phyloP scores from a whole-genome alignment of 2,329 filamentous ascomycete genomes.

The Aspergillus jensenii region DNA sequence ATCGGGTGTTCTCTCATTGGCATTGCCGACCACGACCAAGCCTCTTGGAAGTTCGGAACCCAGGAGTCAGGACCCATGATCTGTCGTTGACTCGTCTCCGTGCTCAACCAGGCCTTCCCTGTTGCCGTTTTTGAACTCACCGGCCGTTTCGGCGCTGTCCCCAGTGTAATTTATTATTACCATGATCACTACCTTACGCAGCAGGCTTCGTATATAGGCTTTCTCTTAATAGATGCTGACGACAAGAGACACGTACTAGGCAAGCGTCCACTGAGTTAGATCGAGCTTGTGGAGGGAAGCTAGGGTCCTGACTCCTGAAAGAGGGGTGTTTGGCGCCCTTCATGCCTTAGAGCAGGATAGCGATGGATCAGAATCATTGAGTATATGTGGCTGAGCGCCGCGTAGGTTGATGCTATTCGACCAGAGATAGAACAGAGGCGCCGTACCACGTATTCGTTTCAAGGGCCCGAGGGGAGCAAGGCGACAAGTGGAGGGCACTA shows the following conservation, averaged over 20 bases:
- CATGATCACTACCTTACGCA: too few relatives aligned
- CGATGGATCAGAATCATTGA: not conserved
- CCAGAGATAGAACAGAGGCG: not conserved
- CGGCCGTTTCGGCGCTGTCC: too few relatives aligned
- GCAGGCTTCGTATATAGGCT: not conserved
- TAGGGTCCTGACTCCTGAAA: constrained; percentile 18
- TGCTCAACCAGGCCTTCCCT: too few relatives aligned
- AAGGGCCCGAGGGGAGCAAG: constrained; percentile 9
- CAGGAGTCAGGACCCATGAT: too few relatives aligned
- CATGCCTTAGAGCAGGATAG: not conserved
- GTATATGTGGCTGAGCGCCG: constrained; percentile 7
- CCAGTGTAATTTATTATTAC: too few relatives aligned
- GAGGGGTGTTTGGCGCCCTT: constrained; percentile 8
- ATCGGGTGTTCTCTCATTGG: not conserved
- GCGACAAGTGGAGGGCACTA: constrained; percentile 2
- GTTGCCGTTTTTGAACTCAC: too few relatives aligned
- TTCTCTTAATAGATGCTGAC: constrained; percentile 16
- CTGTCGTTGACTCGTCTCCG: too few relatives aligned
- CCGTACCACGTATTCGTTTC: constrained; percentile 12
- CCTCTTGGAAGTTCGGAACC: not conserved
- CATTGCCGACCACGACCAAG: not conserved
- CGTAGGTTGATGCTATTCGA: constrained; percentile 7
- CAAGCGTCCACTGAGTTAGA: constrained; percentile 19
- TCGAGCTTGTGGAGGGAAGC: constrained; percentile 7
- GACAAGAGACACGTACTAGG: constrained; percentile 21